These are phyloP conservation scores for Rhodomyrtus tomentosa DNA, from an alignment of 345 rosid species.

Conservation along the genomic window DNA sequence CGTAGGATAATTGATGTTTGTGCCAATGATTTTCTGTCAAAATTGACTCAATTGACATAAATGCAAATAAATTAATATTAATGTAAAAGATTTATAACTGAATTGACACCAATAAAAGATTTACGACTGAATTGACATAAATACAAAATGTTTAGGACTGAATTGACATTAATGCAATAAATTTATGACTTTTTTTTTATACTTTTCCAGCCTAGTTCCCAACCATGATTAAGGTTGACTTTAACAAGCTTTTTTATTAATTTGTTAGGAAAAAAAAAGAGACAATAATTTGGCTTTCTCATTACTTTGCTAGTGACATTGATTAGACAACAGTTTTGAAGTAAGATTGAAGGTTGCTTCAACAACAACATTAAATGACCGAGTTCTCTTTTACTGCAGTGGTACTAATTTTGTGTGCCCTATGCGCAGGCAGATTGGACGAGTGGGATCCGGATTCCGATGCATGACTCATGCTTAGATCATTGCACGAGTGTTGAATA, in stretches of 20 bases:
- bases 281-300: background rate
- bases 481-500: background rate
- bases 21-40: too few species aligned
- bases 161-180: too few species aligned
- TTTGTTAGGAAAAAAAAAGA: background rate
- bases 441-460: background rate
- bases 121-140: too few species aligned
- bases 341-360: background rate
- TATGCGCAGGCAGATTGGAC: background rate
- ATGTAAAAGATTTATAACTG: too few species aligned
- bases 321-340: background rate
- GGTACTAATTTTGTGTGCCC: background rate
- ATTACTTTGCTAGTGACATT: background rate
- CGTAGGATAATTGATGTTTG: too few species aligned
- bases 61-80: too few species aligned
- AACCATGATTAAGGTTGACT: background rate
- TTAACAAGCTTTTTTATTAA: background rate
- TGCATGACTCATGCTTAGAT: background rate
- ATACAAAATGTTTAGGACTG: too few species aligned
- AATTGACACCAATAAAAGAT: too few species aligned
- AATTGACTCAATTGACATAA: too few species aligned
- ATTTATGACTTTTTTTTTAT: too few species aligned
- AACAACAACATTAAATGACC: background rate
- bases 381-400: background rate
- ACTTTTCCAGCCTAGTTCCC: background rate